Evolutionary conservation across 192 early-diverging fungal species (phyloP).

Genomic region (Gigaspora rosea): DNA sequence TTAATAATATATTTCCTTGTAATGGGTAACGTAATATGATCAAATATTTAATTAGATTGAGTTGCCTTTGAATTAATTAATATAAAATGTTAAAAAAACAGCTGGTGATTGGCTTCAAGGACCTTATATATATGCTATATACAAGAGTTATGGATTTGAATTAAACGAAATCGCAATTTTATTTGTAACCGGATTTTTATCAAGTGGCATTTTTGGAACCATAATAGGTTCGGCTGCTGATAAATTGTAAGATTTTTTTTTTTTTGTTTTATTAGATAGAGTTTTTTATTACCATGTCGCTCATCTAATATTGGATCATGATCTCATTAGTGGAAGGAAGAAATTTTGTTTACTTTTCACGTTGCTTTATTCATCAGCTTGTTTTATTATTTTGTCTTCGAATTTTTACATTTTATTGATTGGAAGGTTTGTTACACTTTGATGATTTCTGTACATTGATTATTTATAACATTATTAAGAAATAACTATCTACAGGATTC

Average conservation of each 20-base stretch:
- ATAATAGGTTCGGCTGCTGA: constrained; percentile 71
- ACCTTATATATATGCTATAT: constrained; percentile 71
- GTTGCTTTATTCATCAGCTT: constrained; percentile 12
- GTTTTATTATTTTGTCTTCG: constrained; percentile 2
- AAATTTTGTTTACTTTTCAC: constrained; percentile 23
- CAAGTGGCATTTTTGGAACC: constrained; percentile 71
- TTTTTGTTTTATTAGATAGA: background rate
- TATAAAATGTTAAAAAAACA: constrained; percentile 24
- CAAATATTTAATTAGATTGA: background rate
- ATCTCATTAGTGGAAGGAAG: constrained; percentile 14
- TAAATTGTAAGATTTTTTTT: constrained; percentile 49
- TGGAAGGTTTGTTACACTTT: constrained; percentile 10
- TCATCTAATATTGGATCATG: too few species aligned
- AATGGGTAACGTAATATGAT: constrained; percentile 31
- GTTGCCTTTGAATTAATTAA: background rate
- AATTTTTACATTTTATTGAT: constrained; percentile 20
- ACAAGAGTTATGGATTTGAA: constrained; percentile 57
- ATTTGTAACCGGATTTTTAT: constrained; percentile 73
- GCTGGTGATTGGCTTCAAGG: constrained; percentile 58
- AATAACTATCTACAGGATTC: constrained; percentile 24
- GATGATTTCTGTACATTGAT: background rate
- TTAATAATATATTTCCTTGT: constrained; percentile 37
- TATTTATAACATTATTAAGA: background rate
- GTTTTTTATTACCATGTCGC: background rate
- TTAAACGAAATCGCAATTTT: constrained; percentile 65